Conservation (phyloP, 257 asterid species). For the Solanum sejunctum region DNA sequence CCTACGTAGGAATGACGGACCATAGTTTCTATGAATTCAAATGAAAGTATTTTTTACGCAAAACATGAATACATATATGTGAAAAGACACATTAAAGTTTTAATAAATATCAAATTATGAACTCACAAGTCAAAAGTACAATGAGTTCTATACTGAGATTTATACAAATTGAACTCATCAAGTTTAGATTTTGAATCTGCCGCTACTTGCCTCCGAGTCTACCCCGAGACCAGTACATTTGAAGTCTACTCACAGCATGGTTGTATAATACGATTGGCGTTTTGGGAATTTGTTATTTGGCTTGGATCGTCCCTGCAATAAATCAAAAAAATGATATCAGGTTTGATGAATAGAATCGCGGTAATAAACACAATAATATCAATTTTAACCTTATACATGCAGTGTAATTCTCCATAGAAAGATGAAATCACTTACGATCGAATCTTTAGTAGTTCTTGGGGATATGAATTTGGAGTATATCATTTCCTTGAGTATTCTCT, state of each 20-base stretch:
- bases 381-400: too few relatives aligned
- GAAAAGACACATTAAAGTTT: not conserved
- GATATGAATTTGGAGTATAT: not conserved
- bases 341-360: too few relatives aligned
- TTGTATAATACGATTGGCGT: too few relatives aligned
- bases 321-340: too few relatives aligned
- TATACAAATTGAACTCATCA: not conserved
- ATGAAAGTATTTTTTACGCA: not conserved
- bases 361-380: too few relatives aligned
- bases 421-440: not conserved
- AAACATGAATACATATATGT: not conserved
- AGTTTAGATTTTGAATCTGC: not conserved
- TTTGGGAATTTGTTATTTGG: too few relatives aligned
- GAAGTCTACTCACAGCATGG: not conserved
- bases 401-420: not conserved
- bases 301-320: too few relatives aligned
- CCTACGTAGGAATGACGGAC: not conserved
- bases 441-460: not conserved
- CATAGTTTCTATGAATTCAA: not conserved
- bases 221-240: not conserved
- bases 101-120: not conserved
- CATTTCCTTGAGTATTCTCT: not conserved
- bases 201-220: not conserved
- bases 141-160: not conserved
- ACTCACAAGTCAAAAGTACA: not conserved